Evolutionary conservation across 192 early-diverging fungal species (phyloP), one percentile per base, ranked within the genome.

Genomic region (Rhizophagus prolifer): DNA sequence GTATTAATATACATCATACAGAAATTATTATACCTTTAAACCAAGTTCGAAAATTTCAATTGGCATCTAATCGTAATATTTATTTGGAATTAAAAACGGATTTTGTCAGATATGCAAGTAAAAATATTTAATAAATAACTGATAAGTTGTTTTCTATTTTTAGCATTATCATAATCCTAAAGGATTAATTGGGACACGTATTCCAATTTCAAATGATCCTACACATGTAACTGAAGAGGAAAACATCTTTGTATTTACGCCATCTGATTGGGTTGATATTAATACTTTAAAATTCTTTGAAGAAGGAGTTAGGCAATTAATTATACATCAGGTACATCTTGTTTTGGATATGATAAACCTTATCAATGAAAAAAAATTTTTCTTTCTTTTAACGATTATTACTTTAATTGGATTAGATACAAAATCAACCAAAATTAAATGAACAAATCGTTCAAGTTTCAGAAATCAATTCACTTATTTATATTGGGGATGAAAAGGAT

Each of bases 251-350:
- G 10, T 46, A 44, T 69, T 69, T 10, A 8, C 36, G 3, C 67
- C 67, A 25, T 9, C 41, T 25, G 67, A 69, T 1, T 47, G 67
- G 67, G 41, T 69, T 46, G 67, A 69, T 26, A 46, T 44, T 25
- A 69, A 69, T 46, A 69, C 67, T 46, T 69, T 69, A 69, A 69
- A 25, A 3, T 69, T 69, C 36, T 69, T 69, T 46, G 67, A 14
- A 12, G 67, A 69, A 25, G 67, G 38, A 9, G 38, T 69, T n/a
- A 69, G 25, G 0, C n/a, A 41, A 46, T 46, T 69, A 26, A 10
- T 21, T 10, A 44, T 26, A 46, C 19, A n/a, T 13, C 19, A 69
- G 67, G 67, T 46, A 69, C 4, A 25, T 9, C 3, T 30, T 9
- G 5, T 38, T 38, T 7, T 31, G 31, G 31, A 31, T 31, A 31